Percentiles rank a stretch among this genome's conserved stretches.
These are phyloP conservation scores for Phragmites australis DNA, from an alignment of 176 grass and related monocot species.

Conservation along the genomic window DNA sequence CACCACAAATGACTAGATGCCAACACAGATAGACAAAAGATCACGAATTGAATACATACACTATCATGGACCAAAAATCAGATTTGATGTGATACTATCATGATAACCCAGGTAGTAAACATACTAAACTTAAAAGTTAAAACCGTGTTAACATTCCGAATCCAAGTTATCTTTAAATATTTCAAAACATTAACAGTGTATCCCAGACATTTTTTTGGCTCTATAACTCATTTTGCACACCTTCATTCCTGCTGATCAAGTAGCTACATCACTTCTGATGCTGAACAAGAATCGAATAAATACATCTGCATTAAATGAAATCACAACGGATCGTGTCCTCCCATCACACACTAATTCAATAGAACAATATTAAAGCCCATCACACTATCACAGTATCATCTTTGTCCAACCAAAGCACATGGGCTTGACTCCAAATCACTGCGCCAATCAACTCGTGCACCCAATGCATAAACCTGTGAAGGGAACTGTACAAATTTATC, in stretches of 20 bases:
- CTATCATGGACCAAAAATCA: background rate
- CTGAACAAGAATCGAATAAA: background rate
- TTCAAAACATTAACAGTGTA: background rate
- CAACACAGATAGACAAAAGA: conserved; percentile 25
- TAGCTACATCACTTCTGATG: background rate
- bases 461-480: background rate
- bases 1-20: conserved; percentile 23
- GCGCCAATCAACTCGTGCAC: background rate
- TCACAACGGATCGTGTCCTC: background rate
- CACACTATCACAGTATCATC: background rate
- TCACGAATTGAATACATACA: conserved; percentile 14
- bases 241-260: background rate
- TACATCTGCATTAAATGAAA: background rate
- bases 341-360: background rate
- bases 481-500: background rate
- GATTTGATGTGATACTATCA: conserved; percentile 12
- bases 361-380: conserved; percentile 4
- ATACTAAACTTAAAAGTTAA: background rate
- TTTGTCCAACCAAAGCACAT: conserved; percentile 2
- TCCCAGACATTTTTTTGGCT: background rate
- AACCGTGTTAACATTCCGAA: background rate
- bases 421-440: background rate
- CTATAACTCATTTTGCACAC: background rate
- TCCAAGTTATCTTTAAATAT: background rate
- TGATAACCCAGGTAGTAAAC: background rate